Conservation (phyloP, 1,284 basidiomycete genomes). For the Stereum hirsutum region DNA sequence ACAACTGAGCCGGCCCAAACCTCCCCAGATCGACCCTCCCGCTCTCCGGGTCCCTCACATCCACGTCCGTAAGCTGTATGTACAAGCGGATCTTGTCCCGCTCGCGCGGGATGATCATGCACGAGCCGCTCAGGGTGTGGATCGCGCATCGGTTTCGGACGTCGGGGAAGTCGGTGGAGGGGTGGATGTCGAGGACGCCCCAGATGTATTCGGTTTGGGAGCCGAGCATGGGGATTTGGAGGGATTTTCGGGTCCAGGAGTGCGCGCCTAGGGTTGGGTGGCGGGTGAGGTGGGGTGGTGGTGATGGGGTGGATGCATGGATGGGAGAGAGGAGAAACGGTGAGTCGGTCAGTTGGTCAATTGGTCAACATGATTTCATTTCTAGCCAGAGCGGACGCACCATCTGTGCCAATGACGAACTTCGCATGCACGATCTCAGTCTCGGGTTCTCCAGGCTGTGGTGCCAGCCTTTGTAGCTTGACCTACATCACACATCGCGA, state of each 20-base stretch:
- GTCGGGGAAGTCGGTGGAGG: conserved; percentile 72
- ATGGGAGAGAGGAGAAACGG: too few species aligned
- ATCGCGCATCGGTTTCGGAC: conserved; percentile 62
- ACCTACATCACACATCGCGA: background rate
- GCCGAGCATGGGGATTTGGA: background rate
- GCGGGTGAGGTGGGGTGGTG: too few species aligned
- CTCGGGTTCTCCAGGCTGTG: background rate
- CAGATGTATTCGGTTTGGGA: conserved; percentile 52
- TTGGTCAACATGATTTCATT: too few species aligned
- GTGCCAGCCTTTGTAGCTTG: background rate
- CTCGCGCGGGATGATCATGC: conserved; percentile 74
- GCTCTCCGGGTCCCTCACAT: conserved; percentile 36
- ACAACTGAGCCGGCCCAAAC: conserved; percentile 49
- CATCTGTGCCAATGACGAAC: conserved; percentile 46
- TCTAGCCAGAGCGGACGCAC: conserved; percentile 15
- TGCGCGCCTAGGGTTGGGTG: too few species aligned
- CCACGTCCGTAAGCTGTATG: conserved; percentile 53
- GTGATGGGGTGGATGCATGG: too few species aligned
- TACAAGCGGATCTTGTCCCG: conserved; percentile 67
- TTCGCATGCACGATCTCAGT: conserved; percentile 39
- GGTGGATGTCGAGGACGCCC: conserved; percentile 70
- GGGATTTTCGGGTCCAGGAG: background rate
- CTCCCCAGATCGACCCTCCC: conserved; percentile 56
- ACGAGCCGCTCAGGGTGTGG: conserved; percentile 43
- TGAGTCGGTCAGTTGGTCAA: too few species aligned